Base-by-base conservation (phyloP, 176 grass and related monocot genomes). In the Puya raimondii region DNA sequence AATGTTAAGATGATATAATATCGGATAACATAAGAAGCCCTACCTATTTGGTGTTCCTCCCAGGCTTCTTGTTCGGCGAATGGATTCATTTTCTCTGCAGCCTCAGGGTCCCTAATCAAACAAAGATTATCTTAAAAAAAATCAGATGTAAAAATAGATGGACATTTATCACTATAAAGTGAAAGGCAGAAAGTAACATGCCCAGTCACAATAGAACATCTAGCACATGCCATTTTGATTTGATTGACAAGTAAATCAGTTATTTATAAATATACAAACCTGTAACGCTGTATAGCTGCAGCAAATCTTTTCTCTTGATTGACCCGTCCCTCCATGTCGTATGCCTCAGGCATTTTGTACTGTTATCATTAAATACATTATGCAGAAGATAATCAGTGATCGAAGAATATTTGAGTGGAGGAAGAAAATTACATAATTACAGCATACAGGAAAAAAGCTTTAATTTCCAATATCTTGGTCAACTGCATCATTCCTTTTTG, bases 241-340 rank as follows among this genome's bases (percentile, higher is more conserved):
- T 64, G 50, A 59, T 22, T 66, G 58, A 26, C 64, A 12, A 58
- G 13, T 64, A 66, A 6, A 69, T 64, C 64, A 50, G 65, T 68
- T 64, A 11, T 42, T 42, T 12, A 69, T 42, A 63, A 61, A 49
- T 59, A 12, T 59, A 75, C 80, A 51, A 76, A 91, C 88, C 79
- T 82, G 76, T 96, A 96, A 12, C 86, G 83, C 54, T 90, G 86
- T 58, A 80, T 64, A 70, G 86, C 93, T 53, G 88, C 93, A 29
- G 84, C 88, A 81, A 96, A 96, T 85, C 93, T 89, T 79, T 92
- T 96, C 61, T 92, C 93, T 85, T 96, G 93, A 85, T 92, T 96
- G 71, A 92, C 75, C 74, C 75, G 78, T 65, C 91, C 89, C 72
- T 81, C 93, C 69, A 85, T 69, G 57, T 96, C 93, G 87, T 96